Base-by-base conservation (phyloP, 345 rosid species). In the Orychophragmus violaceus region DNA sequence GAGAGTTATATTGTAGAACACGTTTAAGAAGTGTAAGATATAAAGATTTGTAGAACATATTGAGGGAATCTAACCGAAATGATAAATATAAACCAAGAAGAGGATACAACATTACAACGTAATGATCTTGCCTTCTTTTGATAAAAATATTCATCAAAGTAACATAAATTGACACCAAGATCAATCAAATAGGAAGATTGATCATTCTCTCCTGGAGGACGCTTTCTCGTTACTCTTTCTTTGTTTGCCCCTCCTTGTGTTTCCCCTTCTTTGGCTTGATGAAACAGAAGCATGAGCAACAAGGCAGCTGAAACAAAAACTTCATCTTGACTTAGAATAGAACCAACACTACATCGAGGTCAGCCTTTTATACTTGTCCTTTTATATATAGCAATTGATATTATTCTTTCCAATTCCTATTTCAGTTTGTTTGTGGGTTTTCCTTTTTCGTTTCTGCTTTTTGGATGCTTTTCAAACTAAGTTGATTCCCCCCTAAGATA, bases 231-330 rank as follows among this genome's bases (percentile, higher is more conserved):
- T 51, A 79, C 4, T 57, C 49, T 1, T 39, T 23, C 75, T 77
- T 77, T 5, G 29, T 66, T 39, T 74, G 80, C 52, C 72, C 76
- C 37, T 79, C 82, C 59, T 76, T 79, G 65, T 78, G 77, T 74
- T 78, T 83, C 25, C 41, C 53, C 53, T 76, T 82, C 77, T 83
- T 80, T 70, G 81, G 11, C 78, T 82, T 74, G 70, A 80, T 24
- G 74, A 76, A 79, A 74, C 89, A 87, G 32, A 71, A 71, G 63
- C 75, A 71, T 1, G 75, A 71, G 11, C 75, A 71, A 45, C 86
- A 85, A 8, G 86, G 88, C 49, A 85, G 70, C 69, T 82, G 82
- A 57, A 87, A 56, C 74, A 79, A 48, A 77, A 83, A 76, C 85
- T 84, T 83, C 93, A 87, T 84, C 39, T 73, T 62, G 61, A 67